phyloP scores from a whole-genome alignment of 1,284 basidiomycete species.

The Sanghuangporus baumii region DNA sequence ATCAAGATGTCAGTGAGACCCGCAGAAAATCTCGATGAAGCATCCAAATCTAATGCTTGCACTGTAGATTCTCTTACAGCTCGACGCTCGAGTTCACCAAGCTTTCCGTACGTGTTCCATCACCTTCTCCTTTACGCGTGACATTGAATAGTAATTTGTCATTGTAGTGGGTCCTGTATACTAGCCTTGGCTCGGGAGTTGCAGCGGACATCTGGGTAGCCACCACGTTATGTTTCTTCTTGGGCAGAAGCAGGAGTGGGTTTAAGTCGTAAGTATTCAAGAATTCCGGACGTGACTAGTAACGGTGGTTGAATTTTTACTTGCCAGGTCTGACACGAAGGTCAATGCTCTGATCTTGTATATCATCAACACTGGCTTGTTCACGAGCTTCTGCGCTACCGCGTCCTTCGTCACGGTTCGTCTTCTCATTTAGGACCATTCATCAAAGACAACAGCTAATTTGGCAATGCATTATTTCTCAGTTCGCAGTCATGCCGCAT shows the following conservation, averaged over 20 bases:
- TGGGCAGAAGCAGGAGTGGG: conserved; percentile 9
- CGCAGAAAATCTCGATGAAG: not conserved
- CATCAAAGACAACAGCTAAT: not conserved
- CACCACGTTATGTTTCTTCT: conserved; percentile 9
- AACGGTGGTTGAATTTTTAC: not conserved
- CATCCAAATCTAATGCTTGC: not conserved
- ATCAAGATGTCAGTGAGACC: not conserved
- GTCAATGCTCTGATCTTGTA: conserved; percentile 13
- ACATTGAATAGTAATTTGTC: not conserved
- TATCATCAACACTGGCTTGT: conserved; percentile 15
- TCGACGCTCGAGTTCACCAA: conserved; percentile 4
- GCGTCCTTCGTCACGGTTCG: conserved; percentile 6
- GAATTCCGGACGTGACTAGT: not conserved
- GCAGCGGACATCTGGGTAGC: conserved; percentile 15
- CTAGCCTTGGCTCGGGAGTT: conserved; percentile 7
- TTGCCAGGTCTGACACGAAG: conserved; percentile 8
- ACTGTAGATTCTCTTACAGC: conserved; percentile 3
- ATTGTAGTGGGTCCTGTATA: conserved; percentile 11
- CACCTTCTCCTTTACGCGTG: not conserved
- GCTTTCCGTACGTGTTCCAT: not conserved
- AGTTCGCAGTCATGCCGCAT: conserved; percentile 23
- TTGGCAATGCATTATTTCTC: not conserved
- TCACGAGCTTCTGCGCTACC: conserved; percentile 12
- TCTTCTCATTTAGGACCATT: not conserved
- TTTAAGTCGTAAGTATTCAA: conserved; percentile 9